Base-by-base conservation (phyloP, 768 basidiomycete species). In the Neoboletus magnificus region DNA sequence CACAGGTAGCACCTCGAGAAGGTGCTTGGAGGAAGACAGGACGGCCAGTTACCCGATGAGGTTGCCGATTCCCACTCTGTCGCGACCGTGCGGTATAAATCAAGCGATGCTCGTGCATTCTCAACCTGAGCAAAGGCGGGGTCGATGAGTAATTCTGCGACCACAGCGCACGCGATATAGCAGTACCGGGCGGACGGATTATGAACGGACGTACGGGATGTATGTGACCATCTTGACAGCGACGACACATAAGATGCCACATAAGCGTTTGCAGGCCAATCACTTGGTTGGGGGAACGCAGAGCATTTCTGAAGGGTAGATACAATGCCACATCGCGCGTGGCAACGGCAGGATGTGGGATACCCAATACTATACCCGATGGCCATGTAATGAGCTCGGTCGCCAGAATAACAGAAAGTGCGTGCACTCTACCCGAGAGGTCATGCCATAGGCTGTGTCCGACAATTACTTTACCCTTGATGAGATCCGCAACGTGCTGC, bases 261-360 rank as follows among this genome's bases (percentile, higher is more conserved):
- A 85, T 82, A 16, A 93, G 76, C 5, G 91, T 93, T 64, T 84
- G 86, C 35, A 93, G 76, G 27, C 91, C 89, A 57, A 90, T 73
- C 47, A 83, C 69, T 61, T 87, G 85, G 64, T 86, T 83, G 7
- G 83, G 82, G 27, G 80, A 79, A 25, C 82, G 81, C 50, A 92
- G 72, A 2, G 87, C 81, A 53, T 83, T 86, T 64, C 87, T 80
- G 65, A 91, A 92, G 0, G 90, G 90, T 75, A 88, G 66, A 71
- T 90, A 93, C 32, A 93, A 72, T 4, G 84, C 90, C 50, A 91
- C 88, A 66, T 93, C 91, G 48, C 91, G 82, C 13, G 91, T 92
- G 47, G 78, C 76, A 9, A 87, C 85, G 16, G 89, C 89, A 33
- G 85, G 81, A 71, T 91, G 89, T 16, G 89, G 87, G 56, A 91